Conservation (phyloP, 495 filamentous ascomycete genomes). For the Geoglossum glabrum region DNA sequence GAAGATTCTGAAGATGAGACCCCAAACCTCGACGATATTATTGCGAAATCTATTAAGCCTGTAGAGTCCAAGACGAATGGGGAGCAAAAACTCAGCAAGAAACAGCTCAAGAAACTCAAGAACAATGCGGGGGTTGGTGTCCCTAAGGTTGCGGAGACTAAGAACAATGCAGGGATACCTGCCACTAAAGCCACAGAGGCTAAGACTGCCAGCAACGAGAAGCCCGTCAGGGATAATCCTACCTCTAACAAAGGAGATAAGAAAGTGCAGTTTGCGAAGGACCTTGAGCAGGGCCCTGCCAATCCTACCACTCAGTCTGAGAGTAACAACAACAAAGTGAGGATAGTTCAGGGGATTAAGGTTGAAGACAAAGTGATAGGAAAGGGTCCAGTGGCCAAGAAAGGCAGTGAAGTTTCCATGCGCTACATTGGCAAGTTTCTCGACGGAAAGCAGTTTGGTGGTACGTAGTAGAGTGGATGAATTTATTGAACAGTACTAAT, state of each 20-base stretch:
- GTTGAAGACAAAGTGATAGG: constrained; percentile 91
- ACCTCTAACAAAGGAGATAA: constrained; percentile 45
- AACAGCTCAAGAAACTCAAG: constrained; percentile 97
- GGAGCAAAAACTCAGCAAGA: constrained; percentile 61
- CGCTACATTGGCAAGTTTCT: constrained; percentile 91
- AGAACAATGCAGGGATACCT: no score
- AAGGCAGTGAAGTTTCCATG: constrained; percentile 70
- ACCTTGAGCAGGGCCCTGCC: constrained; percentile 89
- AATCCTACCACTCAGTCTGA: constrained; percentile 24
- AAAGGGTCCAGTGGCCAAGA: constrained; percentile 60
- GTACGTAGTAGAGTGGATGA: constrained; percentile 27
- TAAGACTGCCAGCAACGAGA: no score
- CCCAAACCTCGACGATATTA: constrained; percentile 46
- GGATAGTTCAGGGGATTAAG: constrained; percentile 67
- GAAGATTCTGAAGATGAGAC: constrained; percentile 38
- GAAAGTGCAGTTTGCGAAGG: constrained; percentile 98
- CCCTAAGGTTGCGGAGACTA: constrained; percentile 31
- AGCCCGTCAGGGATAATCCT: constrained; percentile 20
- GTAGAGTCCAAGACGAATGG: constrained; percentile 34
- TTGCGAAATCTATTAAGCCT: constrained; percentile 48
- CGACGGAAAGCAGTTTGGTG: constrained; percentile 82
- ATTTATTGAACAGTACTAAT: constrained; percentile 3
- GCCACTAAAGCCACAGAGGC: no score
- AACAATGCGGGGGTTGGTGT: constrained; percentile 79
- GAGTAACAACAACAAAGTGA: constrained; percentile 32